phyloP scores from a whole-genome alignment of 208 protist species.

The Trichomonas gallinae region DNA sequence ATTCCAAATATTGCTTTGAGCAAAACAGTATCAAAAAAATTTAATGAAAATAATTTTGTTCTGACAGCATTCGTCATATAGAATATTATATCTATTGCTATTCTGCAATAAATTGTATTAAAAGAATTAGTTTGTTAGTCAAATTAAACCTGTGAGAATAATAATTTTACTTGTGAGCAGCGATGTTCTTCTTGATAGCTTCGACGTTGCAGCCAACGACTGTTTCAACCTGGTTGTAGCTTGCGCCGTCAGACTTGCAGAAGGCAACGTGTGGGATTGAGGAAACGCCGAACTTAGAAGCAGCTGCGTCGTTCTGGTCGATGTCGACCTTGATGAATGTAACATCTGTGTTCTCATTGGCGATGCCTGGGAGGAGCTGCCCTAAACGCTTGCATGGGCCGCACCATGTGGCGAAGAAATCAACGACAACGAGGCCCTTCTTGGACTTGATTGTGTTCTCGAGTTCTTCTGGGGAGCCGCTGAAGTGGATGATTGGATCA shows the following conservation, averaged over 20 bases:
- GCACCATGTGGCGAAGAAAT: conserved; percentile 6
- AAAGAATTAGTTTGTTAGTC: no score
- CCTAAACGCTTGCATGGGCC: not conserved
- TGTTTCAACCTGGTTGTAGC: not conserved
- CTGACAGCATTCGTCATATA: no score
- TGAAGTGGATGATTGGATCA: not conserved
- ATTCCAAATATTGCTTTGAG: no score
- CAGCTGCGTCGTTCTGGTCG: not conserved
- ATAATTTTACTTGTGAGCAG: not conserved
- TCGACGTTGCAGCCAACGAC: not conserved
- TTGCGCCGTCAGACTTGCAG: not conserved
- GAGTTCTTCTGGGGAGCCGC: not conserved
- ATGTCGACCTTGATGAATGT: not conserved
- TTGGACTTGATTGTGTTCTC: not conserved
- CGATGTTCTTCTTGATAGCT: not conserved
- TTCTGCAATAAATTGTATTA: no score
- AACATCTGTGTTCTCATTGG: not conserved
- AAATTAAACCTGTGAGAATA: no score
- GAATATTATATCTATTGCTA: no score
- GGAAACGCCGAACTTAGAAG: not conserved
- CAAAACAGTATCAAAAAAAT: no score
- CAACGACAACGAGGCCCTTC: not conserved
- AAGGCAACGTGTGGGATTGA: not conserved
- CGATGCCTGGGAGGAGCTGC: not conserved
- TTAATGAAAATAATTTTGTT: no score